Conservation (phyloP, 192 early-diverging fungal species). For the Chytriomyces hyalinus region DNA sequence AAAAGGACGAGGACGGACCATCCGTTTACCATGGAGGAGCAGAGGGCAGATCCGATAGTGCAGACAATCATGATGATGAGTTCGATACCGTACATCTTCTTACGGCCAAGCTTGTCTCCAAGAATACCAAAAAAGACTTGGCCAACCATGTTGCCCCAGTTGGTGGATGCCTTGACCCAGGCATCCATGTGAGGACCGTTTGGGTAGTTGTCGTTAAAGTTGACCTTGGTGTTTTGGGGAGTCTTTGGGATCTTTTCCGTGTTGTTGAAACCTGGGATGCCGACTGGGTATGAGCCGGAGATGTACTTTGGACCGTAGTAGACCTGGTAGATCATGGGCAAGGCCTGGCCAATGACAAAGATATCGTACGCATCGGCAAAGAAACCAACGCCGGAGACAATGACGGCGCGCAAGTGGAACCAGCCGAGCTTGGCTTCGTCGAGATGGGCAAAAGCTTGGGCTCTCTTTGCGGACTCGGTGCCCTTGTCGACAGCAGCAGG, state of each 20-base stretch:
- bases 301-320: constrained; percentile 40
- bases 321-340: constrained; percentile 74
- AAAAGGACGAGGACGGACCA: constrained; percentile 73
- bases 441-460: constrained; percentile 42
- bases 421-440: constrained; percentile 52
- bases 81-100: constrained; percentile 85
- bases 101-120: constrained; percentile 88
- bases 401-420: constrained; percentile 55
- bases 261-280: constrained; percentile 7
- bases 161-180: constrained; percentile 85
- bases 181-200: constrained; percentile 64
- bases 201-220: constrained; percentile 29
- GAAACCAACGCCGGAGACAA: constrained; percentile 54
- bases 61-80: constrained; percentile 89
- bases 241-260: constrained; percentile 15
- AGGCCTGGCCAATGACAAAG: constrained; percentile 88
- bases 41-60: constrained; percentile 79
- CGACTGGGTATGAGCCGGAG: constrained; percentile 10
- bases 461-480: neutral
- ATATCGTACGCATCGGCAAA: constrained; percentile 79
- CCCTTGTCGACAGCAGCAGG: neutral
- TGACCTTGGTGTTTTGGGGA: constrained; percentile 33
- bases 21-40: constrained; percentile 71
- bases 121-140: constrained; percentile 88
- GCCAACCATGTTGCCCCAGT: constrained; percentile 88